These are phyloP conservation scores for Cubamyces sp. DNA, from an alignment of 768 basidiomycete species.

Conservation along the genomic window DNA sequence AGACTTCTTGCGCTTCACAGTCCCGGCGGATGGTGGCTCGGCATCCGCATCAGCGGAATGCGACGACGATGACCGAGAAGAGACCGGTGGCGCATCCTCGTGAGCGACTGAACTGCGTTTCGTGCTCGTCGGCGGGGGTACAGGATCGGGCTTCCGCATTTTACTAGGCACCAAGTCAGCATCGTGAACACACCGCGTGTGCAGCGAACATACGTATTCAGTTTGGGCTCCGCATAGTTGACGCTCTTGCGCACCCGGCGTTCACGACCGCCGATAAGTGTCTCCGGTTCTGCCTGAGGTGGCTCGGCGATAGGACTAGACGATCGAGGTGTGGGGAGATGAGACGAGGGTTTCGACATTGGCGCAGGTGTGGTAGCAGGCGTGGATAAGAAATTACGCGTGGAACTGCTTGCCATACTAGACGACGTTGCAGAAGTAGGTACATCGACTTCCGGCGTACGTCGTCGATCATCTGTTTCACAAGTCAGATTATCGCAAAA, in stretches of 20 bases:
- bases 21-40: slow-evolving; percentile 23
- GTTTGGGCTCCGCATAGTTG: slow-evolving; percentile 86
- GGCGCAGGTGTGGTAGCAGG: slow-evolving; percentile 47
- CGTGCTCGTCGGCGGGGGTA: slow-evolving; percentile 37
- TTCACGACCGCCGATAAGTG: slow-evolving; percentile 46
- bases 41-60: slow-evolving; percentile 16
- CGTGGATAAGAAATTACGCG: slow-evolving; percentile 46
- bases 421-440: slow-evolving; percentile 41
- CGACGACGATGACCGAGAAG: slow-evolving; percentile 27
- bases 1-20: slow-evolving; percentile 56
- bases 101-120: slow-evolving; percentile 31
- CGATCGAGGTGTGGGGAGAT: slow-evolving; percentile 53
- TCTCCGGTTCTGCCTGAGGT: slow-evolving; percentile 40
- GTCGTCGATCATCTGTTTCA: slow-evolving; percentile 41
- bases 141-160: slow-evolving; percentile 84
- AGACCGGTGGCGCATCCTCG: slow-evolving; percentile 23
- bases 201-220: slow-evolving; percentile 70
- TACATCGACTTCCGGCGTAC: slow-evolving; percentile 41
- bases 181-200: not conserved
- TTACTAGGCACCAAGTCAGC: slow-evolving; percentile 51
- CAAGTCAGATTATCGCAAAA: slow-evolving; percentile 22
- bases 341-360: slow-evolving; percentile 36
- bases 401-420: slow-evolving; percentile 35
- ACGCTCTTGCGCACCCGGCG: slow-evolving; percentile 75
- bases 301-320: slow-evolving; percentile 48